These are phyloP conservation scores for Marasmius sp. DNA, from an alignment of 1,284 basidiomycete genomes.

Conservation along the genomic window DNA sequence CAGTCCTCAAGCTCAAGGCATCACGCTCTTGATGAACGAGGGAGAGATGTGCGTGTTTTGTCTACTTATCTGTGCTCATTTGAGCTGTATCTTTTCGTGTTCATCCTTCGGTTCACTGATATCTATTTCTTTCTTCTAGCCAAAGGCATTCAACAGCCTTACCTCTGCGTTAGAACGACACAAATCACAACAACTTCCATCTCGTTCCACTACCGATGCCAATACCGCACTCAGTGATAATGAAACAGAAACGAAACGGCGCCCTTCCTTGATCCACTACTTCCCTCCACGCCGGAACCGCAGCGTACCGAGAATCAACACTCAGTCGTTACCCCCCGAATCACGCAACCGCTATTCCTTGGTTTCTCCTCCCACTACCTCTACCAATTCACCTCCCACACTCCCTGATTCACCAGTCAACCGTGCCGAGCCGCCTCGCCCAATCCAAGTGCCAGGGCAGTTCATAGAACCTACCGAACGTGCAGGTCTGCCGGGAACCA, in stretches of 20 bases:
- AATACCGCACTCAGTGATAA: too few relatives aligned
- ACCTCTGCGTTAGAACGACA: conserved; percentile 11
- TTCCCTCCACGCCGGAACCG: background rate
- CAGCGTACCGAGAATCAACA: background rate
- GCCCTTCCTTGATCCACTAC: conserved; percentile 15
- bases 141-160: conserved; percentile 10
- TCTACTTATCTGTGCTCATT: background rate
- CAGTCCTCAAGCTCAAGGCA: background rate
- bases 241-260: background rate
- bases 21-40: conserved; percentile 10
- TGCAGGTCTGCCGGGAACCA: background rate
- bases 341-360: background rate
- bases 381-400: background rate
- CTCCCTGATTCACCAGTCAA: background rate
- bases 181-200: conserved; percentile 19
- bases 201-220: conserved; percentile 1
- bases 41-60: conserved; percentile 6
- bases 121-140: background rate
- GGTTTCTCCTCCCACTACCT: background rate
- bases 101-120: background rate
- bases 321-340: background rate
- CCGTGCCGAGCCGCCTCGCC: background rate
- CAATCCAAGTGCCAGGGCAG: background rate
- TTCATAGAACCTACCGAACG: conserved; percentile 2
- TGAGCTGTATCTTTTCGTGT: background rate